phyloP scores from a whole-genome alignment of 2,329 filamentous ascomycete species.

The Epicoccum sorghinum region DNA sequence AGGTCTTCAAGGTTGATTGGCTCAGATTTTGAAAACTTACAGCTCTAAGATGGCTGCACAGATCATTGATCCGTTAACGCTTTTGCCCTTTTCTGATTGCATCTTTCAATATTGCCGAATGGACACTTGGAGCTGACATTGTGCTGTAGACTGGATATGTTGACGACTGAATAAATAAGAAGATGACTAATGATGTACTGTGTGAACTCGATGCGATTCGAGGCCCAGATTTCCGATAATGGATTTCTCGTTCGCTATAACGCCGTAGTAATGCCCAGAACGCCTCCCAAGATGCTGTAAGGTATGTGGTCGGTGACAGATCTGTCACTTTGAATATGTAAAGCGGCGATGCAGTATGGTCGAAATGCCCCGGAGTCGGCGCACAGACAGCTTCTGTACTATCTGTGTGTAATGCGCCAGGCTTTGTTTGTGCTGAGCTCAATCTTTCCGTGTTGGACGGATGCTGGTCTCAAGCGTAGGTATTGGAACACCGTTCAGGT shows the following conservation, averaged over 20 bases:
- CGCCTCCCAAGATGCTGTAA: not conserved
- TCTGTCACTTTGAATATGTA: not conserved
- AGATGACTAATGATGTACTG: not conserved
- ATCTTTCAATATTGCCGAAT: no score
- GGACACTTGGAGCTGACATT: no score
- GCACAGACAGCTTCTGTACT: no score
- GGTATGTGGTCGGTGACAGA: not conserved
- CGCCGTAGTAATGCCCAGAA: not conserved
- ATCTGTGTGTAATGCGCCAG: no score
- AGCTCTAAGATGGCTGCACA: no score
- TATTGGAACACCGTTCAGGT: constrained; percentile 38
- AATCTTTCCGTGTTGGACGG: constrained; percentile 23
- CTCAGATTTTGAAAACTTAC: no score
- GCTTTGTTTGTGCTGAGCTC: not conserved
- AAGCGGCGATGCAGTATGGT: not conserved
- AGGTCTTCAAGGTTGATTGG: no score
- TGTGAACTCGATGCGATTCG: not conserved
- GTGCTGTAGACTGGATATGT: no score
- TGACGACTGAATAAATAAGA: not conserved
- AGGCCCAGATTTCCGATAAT: not conserved
- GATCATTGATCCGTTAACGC: no score
- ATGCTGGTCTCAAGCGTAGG: constrained; percentile 28
- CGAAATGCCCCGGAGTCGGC: no score
- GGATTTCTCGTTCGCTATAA: not conserved
- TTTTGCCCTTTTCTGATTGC: no score